Conservation (phyloP, 2,329 filamentous ascomycete species). For the Rutstroemia sp. region DNA sequence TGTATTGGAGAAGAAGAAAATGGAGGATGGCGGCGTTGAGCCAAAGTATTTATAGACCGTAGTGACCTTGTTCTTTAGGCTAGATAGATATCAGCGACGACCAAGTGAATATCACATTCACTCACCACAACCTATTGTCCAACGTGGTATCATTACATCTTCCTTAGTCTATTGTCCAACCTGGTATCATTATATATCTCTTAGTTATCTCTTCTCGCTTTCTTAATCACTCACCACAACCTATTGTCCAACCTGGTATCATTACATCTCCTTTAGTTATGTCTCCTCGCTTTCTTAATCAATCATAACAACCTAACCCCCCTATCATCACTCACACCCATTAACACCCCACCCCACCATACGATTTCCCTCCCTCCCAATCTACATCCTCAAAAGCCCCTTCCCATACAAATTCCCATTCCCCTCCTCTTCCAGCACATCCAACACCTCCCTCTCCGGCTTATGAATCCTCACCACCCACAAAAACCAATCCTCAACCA, state of each 20-base stretch:
- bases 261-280: too few relatives aligned
- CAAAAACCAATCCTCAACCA: conserved; percentile 58
- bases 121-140: too few relatives aligned
- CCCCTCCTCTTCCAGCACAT: neutral
- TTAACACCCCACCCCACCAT: neutral
- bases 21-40: too few relatives aligned
- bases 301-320: too few relatives aligned
- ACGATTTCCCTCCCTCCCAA: neutral
- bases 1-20: too few relatives aligned
- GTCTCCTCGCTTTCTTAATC: too few relatives aligned
- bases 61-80: neutral
- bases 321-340: neutral
- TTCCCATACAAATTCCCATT: neutral
- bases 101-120: neutral
- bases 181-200: too few relatives aligned
- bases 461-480: conserved; percentile 57
- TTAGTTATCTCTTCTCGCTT: too few relatives aligned
- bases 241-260: too few relatives aligned
- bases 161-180: too few relatives aligned
- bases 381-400: neutral
- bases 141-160: too few relatives aligned
- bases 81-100: neutral
- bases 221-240: too few relatives aligned
- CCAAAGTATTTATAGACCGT: neutral
- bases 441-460: conserved; percentile 32